Evolutionary conservation across 2,329 filamentous ascomycete species (phyloP).

Genomic region (Hirsutella thompsonii): DNA sequence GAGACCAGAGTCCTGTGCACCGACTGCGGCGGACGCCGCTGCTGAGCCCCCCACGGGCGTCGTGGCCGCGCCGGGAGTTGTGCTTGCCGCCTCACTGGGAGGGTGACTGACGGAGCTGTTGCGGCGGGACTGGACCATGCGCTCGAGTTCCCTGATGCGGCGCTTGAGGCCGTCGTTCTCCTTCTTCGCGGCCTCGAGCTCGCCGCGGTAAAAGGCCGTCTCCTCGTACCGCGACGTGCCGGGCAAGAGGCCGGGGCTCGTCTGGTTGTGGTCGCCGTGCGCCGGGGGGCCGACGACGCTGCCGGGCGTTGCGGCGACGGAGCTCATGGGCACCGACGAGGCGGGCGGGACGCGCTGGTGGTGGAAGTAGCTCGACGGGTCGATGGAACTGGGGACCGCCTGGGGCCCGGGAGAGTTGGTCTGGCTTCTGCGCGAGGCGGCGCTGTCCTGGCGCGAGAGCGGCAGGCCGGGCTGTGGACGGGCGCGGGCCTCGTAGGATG

Average conservation of each 20-base stretch:
- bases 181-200: slow-evolving; percentile 47
- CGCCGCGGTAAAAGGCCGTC: slow-evolving; percentile 43
- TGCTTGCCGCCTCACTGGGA: slow-evolving; percentile 40
- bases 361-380: slow-evolving; percentile 33
- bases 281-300: too few relatives aligned
- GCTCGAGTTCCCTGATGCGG: slow-evolving; percentile 49
- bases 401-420: slow-evolving; percentile 33
- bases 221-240: slow-evolving; percentile 51
- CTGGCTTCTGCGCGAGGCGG: slow-evolving; percentile 37
- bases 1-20: slow-evolving; percentile 24
- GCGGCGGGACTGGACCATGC: slow-evolving; percentile 34
- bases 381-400: slow-evolving; percentile 31
- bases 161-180: slow-evolving; percentile 52
- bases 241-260: slow-evolving; percentile 41
- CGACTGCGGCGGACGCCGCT: slow-evolving; percentile 13
- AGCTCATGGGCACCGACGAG: slow-evolving; percentile 19
- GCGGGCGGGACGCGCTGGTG: slow-evolving; percentile 28
- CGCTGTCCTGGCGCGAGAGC: slow-evolving; percentile 42
- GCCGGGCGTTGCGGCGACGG: slow-evolving; percentile 27
- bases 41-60: slow-evolving; percentile 7
- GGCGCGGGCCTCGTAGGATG: slow-evolving; percentile 24
- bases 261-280: slow-evolving; percentile 22
- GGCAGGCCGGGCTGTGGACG: slow-evolving; percentile 25
- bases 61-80: slow-evolving; percentile 34
- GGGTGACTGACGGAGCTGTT: slow-evolving; percentile 32